A percentile compares a stretch with the other conserved stretches of the same genome.
These are phyloP conservation scores for Basipetospora chlamydospora DNA, from an alignment of 2,329 filamentous ascomycete genomes.

Conservation along the genomic window DNA sequence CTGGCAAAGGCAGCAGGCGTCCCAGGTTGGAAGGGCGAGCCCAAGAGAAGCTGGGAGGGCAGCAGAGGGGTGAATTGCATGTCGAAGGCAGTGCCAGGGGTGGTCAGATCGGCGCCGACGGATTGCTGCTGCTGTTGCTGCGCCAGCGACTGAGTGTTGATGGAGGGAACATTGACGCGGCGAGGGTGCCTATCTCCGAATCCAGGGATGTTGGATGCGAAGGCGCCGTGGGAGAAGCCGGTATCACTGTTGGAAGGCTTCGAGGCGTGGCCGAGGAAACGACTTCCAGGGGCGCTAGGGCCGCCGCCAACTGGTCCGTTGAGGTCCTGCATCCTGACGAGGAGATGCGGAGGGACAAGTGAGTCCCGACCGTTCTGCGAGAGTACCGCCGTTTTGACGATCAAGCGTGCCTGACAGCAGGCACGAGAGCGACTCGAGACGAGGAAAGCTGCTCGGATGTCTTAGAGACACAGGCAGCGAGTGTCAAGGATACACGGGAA, in stretches of 20 bases:
- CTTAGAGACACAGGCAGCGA: not conserved
- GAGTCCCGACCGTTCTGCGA: conserved; percentile 68
- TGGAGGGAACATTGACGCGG: conserved; percentile 73
- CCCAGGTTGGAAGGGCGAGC: conserved; percentile 91
- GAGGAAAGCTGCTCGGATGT: not conserved
- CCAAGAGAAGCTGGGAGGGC: conserved; percentile 84
- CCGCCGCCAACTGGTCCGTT: conserved; percentile 46
- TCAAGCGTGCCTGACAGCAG: conserved; percentile 38
- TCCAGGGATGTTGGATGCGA: conserved; percentile 70
- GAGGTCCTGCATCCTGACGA: conserved; percentile 76
- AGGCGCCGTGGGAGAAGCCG: conserved; percentile 85
- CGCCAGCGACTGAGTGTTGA: conserved; percentile 68
- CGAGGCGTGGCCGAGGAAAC: conserved; percentile 55
- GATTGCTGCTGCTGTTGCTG: conserved; percentile 21
- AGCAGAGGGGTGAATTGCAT: conserved; percentile 98
- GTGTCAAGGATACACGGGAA: not conserved
- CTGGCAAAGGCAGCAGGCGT: conserved; percentile 82
- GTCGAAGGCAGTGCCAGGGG: conserved; percentile 78
- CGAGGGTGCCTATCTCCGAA: conserved; percentile 81
- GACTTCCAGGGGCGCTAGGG: conserved; percentile 37
- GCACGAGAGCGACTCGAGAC: conserved; percentile 24
- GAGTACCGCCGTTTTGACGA: conserved; percentile 67
- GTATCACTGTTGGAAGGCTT: conserved; percentile 76
- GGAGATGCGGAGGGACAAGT: conserved; percentile 72
- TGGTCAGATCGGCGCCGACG: conserved; percentile 54